Base-by-base conservation (phyloP, 305 asterid species). In the Ilex paraguariensis region DNA sequence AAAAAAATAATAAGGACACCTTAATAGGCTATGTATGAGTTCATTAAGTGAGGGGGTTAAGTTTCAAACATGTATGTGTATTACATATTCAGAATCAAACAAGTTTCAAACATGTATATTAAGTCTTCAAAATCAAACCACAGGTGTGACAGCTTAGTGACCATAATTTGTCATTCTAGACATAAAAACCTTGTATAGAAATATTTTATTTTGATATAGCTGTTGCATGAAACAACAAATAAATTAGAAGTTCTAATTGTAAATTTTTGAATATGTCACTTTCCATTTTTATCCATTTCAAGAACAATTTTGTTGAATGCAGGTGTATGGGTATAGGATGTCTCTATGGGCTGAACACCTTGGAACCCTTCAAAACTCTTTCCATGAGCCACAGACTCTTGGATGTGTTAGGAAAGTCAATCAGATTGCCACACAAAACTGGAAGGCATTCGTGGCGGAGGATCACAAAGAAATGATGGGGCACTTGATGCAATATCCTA, bases 341-440 rank as follows among this genome's bases (percentile, higher is more conserved):
- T 84, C 91, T 3, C 84, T 84, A 1, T 84, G 88, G 88, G 77
- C 86, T 14, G 91, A 84, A 68, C 91, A 84, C 65, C 63, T 80
- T 0, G 88, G 91, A 45, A 61, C 60, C 53, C 52, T 76, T 7
- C 78, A 77, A 30, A 51, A 72, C 0, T 66, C 78, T 64, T 76
- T 82, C 71, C 66, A 67, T 39, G 66, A 75, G 13, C 88, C 88
- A 0, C 61, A 82, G 32, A 69, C 65, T 11, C 17, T 78, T 31
- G 78, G 79, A 6, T 82, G 86, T 6, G 75, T 84, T 6, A 76
- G 64, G 70, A 61, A 69, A 31, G 78, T 84, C 40, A 82, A 82
- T 21, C 13, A 56, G 21, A 63, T 82, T 7, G 91, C 88, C 3
- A 75, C 81, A 56, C 76, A 77, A 10, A 84, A 84, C 49, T 84